Base-by-base conservation (phyloP, 2,329 filamentous ascomycete genomes). In the Nemania serpens region DNA sequence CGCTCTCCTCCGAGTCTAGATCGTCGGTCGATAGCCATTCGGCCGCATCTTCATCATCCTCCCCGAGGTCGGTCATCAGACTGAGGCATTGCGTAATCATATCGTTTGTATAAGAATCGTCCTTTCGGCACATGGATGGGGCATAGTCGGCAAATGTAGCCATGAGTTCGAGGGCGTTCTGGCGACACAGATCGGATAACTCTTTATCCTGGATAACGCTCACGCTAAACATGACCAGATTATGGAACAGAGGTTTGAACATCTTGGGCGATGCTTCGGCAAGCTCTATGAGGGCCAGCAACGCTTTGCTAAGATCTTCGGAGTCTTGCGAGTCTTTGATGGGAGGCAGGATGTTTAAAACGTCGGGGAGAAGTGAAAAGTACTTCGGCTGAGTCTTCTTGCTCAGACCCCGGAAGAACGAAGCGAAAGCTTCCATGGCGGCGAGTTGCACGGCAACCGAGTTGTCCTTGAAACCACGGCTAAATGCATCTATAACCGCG, bases 11-110 rank as follows among this genome's bases (percentile, higher is more conserved):
- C 61, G 92, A 87, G 66, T 99, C 95, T 66, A 97, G 88, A 80
- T 99, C 95, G 74, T 99, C 95, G 25, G 91, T 91, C 3, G 88
- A 83, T 67, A 97, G 90, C 95, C 95, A 99, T 69, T 98, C 95
- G 17, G 89, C 82, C 3, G 93, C 94, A 79, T 98, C 93, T 58
- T 99, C 94, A 69, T 99, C 95, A 68, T 98, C 95, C 63, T 89
- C 84, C 41, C 93, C 95, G 63, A 99, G 89, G 74, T 99, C 95
- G 3, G 95, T 98, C 95, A 99, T 99, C 69, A 99, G 79, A 69
- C 94, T 98, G 68, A 99, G 80, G 75, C 95, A 99, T 76, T 99
- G 95, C 0, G 93, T 98, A 66, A 99, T 96, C 95, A 99, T 99
- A 66, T 97, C 93, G 62, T 86, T 88, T 2, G 93, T 95, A 77